Percentiles rank a stretch among this genome's conserved stretches.
Conservation (phyloP, 2,329 filamentous ascomycete species). For the Coniochaeta sp. region DNA sequence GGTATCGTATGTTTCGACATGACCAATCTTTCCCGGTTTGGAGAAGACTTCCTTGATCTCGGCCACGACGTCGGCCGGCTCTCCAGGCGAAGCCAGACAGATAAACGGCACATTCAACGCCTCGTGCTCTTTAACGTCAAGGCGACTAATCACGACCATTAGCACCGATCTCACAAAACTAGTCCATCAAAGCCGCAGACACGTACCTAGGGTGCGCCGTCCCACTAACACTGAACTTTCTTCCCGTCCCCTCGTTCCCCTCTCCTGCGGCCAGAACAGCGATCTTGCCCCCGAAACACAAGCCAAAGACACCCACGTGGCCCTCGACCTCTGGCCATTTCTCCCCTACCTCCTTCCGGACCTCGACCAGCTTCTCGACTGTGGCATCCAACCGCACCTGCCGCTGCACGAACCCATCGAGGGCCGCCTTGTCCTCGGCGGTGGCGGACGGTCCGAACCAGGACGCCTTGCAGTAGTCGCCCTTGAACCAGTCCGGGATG, state of each 20-base stretch:
- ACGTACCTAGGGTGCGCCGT: conserved; percentile 22
- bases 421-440: conserved; percentile 29
- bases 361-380: conserved; percentile 19
- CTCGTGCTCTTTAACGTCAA: conserved; percentile 33
- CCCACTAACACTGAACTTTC: conserved; percentile 26
- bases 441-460: conserved; percentile 31
- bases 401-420: conserved; percentile 22
- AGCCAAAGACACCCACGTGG: conserved; percentile 34
- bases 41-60: conserved; percentile 34
- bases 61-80: conserved; percentile 33
- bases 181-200: not conserved
- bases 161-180: not conserved
- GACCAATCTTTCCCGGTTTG: conserved; percentile 27
- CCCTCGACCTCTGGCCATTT: conserved; percentile 27
- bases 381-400: conserved; percentile 21
- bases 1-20: conserved; percentile 39
- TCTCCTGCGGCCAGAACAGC: conserved; percentile 27
- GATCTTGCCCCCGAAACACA: conserved; percentile 41
- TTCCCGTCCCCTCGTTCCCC: conserved; percentile 23
- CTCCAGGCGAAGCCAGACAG: conserved; percentile 40
- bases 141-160: conserved; percentile 10
- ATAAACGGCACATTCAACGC: conserved; percentile 38
- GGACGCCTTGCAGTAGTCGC: conserved; percentile 20
- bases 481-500: conserved; percentile 31
- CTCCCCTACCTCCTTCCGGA: conserved; percentile 21